Conservation (phyloP, 371 early-diverging fungal genomes). For the Circinella minor region DNA sequence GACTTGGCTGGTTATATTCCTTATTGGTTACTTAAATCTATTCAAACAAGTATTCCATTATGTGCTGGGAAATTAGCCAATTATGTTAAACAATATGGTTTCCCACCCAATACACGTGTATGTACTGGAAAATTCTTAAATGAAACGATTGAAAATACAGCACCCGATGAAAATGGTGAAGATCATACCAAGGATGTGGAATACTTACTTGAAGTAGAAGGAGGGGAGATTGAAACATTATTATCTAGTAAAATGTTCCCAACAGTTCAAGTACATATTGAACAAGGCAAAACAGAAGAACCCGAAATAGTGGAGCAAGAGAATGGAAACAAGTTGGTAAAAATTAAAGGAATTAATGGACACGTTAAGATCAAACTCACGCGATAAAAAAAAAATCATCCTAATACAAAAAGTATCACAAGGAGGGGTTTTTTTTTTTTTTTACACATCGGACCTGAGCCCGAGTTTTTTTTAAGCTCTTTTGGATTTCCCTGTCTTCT, state of each 20-base stretch:
- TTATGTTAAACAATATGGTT: constrained; percentile 34
- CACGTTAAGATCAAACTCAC: constrained; percentile 5
- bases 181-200: neutral
- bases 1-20: constrained; percentile 50
- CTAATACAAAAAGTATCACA: too few species aligned
- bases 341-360: neutral
- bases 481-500: too few species aligned
- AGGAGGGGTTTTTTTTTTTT: too few species aligned
- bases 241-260: constrained; percentile 38
- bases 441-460: neutral
- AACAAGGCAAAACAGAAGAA: constrained; percentile 2
- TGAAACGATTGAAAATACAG: constrained; percentile 29
- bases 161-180: constrained; percentile 14
- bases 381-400: neutral
- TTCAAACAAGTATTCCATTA: constrained; percentile 41
- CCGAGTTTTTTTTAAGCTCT: neutral
- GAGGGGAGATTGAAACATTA: constrained; percentile 25
- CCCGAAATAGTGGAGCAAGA: constrained; percentile 1
- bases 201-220: constrained; percentile 27
- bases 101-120: constrained; percentile 29
- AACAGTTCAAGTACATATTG: constrained; percentile 27
- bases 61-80: constrained; percentile 44
- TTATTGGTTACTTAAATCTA: constrained; percentile 31
- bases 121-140: constrained; percentile 24
- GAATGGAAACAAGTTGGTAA: constrained; percentile 8